Percentiles rank a stretch among this genome's conserved stretches.
phyloP scores from a whole-genome alignment of 352 stramenopile species.

The Phytophthora pseudosyringae region DNA sequence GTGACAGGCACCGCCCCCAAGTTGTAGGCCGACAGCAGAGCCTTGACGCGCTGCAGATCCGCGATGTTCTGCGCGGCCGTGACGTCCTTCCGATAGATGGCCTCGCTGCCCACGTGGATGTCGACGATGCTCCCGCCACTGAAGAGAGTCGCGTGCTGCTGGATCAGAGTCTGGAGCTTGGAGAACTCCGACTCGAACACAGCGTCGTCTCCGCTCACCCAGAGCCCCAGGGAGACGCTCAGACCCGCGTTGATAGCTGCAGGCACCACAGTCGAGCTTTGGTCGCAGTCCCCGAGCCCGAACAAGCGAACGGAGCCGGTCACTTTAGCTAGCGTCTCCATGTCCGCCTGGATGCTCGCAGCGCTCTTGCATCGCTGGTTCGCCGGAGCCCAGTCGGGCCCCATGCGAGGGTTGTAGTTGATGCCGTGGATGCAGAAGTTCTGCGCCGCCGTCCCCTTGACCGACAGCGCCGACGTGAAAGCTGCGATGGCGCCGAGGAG shows the following conservation, averaged over 20 bases:
- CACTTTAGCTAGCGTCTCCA: constrained; percentile 48
- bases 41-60: constrained; percentile 54
- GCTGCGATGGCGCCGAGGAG: constrained; percentile 15
- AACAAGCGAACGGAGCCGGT: constrained; percentile 60
- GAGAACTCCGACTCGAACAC: constrained; percentile 55
- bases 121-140: constrained; percentile 42
- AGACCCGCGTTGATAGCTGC: constrained; percentile 53
- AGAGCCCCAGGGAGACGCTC: constrained; percentile 66
- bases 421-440: constrained; percentile 59
- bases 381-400: constrained; percentile 52
- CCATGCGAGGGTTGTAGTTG: constrained; percentile 74
- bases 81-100: constrained; percentile 69
- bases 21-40: constrained; percentile 20
- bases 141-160: constrained; percentile 26
- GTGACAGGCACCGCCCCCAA: constrained; percentile 53
- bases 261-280: constrained; percentile 48
- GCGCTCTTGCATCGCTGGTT: constrained; percentile 58
- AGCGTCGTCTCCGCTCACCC: constrained; percentile 47
- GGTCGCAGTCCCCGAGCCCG: constrained; percentile 67
- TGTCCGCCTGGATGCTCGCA: constrained; percentile 46
- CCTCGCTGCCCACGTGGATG: constrained; percentile 77
- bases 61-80: constrained; percentile 48
- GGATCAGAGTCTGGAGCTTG: constrained; percentile 44
- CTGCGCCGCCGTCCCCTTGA: constrained; percentile 7
- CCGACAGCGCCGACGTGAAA: constrained; percentile 13